Evolutionary conservation across 2,329 filamentous ascomycete genomes (phyloP).

Genomic region (Penicillium sp.): DNA sequence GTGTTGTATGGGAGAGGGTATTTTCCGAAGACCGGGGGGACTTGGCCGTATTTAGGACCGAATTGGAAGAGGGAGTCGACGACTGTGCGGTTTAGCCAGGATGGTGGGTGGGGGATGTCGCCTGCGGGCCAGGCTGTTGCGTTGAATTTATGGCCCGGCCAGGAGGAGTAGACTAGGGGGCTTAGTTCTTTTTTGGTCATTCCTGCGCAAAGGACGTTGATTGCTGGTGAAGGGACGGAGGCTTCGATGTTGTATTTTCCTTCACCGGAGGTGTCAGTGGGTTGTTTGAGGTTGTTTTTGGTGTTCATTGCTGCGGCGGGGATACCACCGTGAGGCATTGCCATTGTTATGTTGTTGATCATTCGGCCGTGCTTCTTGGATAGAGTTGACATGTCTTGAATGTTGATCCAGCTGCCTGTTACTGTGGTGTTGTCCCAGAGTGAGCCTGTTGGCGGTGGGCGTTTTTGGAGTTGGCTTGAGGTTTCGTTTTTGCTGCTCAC

Average conservation of each 20-base stretch:
- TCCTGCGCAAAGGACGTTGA: slow-evolving; percentile 73
- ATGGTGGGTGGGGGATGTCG: slow-evolving; percentile 39
- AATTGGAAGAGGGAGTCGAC: slow-evolving; percentile 72
- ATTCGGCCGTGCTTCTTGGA: slow-evolving; percentile 55
- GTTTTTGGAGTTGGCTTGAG: slow-evolving; percentile 41
- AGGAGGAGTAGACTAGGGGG: slow-evolving; percentile 63
- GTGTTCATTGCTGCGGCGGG: slow-evolving; percentile 61
- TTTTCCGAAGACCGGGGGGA: slow-evolving; percentile 55
- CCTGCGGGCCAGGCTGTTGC: slow-evolving; percentile 28
- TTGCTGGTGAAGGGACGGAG: slow-evolving; percentile 65
- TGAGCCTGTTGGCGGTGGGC: slow-evolving; percentile 62
- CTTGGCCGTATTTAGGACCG: slow-evolving; percentile 53
- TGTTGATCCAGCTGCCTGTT: slow-evolving; percentile 66
- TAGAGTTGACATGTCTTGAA: slow-evolving; percentile 52
- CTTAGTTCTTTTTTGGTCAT: slow-evolving; percentile 58
- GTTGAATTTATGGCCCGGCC: slow-evolving; percentile 47
- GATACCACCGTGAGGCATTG: slow-evolving; percentile 72
- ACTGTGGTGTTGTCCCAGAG: slow-evolving; percentile 73
- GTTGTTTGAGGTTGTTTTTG: slow-evolving; percentile 67
- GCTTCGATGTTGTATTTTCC: slow-evolving; percentile 68
- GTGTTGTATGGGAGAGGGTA: slow-evolving; percentile 65
- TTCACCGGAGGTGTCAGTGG: slow-evolving; percentile 61
- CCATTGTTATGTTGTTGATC: slow-evolving; percentile 73
- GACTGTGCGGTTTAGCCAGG: slow-evolving; percentile 55
- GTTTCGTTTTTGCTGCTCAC: slow-evolving; percentile 46